Base-by-base conservation (phyloP, 805 yeast species). In the Wickerhamomyces bovis region DNA sequence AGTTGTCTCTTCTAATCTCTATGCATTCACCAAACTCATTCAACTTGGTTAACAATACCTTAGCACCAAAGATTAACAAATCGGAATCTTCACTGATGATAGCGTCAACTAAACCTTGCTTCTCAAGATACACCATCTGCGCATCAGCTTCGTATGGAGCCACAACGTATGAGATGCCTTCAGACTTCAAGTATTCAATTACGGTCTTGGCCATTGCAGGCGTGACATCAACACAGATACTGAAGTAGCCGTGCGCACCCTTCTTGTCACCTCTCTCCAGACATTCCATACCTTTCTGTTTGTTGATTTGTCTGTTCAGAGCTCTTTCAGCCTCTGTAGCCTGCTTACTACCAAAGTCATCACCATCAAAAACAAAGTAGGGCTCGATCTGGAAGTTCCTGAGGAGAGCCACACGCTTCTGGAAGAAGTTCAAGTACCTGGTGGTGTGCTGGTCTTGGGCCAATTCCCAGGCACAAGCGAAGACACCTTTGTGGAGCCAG, bases 91-190 rank as follows among this genome's bases (percentile, higher is more conserved):
- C 99, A 38, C 96, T 83, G 9, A 94, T 72, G 6, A 94, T 86
- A 0, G 92, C 98, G 51, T 89, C 84, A 6, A 89, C 92, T 1
- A 80, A 44, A 0, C 92, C 92, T 0, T 66, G 53, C 48, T 79
- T 77, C 61, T 92, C 98, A 39, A 94, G 72, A 57, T 82, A 89
- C 10, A 90, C 98, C 85, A 94, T 79, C 64, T 94, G 99, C 1
- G 99, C 85, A 63, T 94, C 99, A 0, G 99, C 99, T 67, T 94
- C 99, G 62, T 89, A 94, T 0, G 99, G 99, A 0, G 99, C 98
- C 9, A 94, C 99, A 8, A 94, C 77, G 57, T 78, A 92, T 49
- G 73, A 76, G 42, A 94, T 79, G 1, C 66, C 64, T 41, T 75
- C 70, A 13, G 62, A 53, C 53, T 80, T 81, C 51, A 95, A 72